Evolutionary conservation across 495 filamentous ascomycete species (phyloP).

Genomic region (Talaromyces wortmannii): DNA sequence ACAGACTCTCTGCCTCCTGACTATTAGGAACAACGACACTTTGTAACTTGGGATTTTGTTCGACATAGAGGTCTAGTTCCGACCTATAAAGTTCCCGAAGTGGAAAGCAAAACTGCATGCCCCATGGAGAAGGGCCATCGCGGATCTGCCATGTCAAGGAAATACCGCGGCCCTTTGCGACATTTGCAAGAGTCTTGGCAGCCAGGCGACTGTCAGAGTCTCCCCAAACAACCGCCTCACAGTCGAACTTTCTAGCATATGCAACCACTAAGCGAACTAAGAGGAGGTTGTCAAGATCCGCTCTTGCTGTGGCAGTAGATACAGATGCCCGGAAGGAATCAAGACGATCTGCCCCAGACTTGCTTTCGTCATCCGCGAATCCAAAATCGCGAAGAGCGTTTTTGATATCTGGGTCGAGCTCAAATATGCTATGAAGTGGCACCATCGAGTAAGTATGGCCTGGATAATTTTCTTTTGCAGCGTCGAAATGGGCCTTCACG

Average conservation of each 20-base stretch:
- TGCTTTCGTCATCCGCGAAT: slow-evolving; percentile 21
- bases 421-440: slow-evolving; percentile 52
- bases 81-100: slow-evolving; percentile 76
- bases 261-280: slow-evolving; percentile 62
- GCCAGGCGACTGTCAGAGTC: slow-evolving; percentile 84
- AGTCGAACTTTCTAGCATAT: slow-evolving; percentile 50
- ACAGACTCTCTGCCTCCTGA: slow-evolving; percentile 38
- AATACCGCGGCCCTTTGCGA: slow-evolving; percentile 84
- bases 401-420: slow-evolving; percentile 26
- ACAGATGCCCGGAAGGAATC: slow-evolving; percentile 48
- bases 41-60: slow-evolving; percentile 45
- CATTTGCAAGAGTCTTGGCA: slow-evolving; percentile 75
- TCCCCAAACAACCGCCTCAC: slow-evolving; percentile 70
- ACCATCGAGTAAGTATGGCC: slow-evolving; percentile 46
- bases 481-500: slow-evolving; percentile 24
- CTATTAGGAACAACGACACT: slow-evolving; percentile 37
- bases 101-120: slow-evolving; percentile 57
- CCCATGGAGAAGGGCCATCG: slow-evolving; percentile 62
- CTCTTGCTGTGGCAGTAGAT: slow-evolving; percentile 62
- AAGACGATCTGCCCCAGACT: slow-evolving; percentile 37
- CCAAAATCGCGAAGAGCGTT: slow-evolving; percentile 20
- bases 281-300: slow-evolving; percentile 65
- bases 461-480: slow-evolving; percentile 46
- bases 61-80: slow-evolving; percentile 62
- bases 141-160: slow-evolving; percentile 72